A percentile compares a stretch with the other conserved stretches of the same genome.
phyloP scores from a whole-genome alignment of 2,329 filamentous ascomycete species.

The Thielaviopsis ethacetica region DNA sequence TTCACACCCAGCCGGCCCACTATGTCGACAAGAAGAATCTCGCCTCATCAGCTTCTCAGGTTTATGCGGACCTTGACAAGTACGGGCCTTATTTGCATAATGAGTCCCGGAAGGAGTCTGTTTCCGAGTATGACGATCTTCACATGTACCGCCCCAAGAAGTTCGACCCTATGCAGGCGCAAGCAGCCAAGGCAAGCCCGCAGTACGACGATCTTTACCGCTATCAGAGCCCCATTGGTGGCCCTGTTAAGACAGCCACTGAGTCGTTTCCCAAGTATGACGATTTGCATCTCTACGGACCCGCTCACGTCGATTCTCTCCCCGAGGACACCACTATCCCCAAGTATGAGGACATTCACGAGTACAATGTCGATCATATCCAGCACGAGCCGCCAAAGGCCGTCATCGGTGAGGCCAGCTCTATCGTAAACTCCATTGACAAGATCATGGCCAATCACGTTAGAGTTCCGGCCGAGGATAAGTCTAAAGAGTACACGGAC shows the following conservation, averaged over 20 bases:
- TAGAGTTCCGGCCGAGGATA: background rate
- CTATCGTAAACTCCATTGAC: constrained; percentile 22
- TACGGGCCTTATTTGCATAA: constrained; percentile 17
- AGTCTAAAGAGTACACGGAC: constrained; percentile 5
- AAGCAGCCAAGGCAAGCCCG: constrained; percentile 12
- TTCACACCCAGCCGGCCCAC: constrained; percentile 5
- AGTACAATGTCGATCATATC: constrained; percentile 21
- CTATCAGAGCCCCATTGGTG: constrained; percentile 20
- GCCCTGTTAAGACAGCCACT: constrained; percentile 18
- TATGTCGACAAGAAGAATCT: constrained; percentile 2
- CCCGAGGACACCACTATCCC: constrained; percentile 19
- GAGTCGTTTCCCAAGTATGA: constrained; percentile 21
- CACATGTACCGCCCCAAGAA: constrained; percentile 22
- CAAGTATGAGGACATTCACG: constrained; percentile 24
- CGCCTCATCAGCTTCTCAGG: background rate
- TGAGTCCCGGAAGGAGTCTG: constrained; percentile 9
- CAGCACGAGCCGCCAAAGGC: constrained; percentile 3
- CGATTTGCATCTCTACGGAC: constrained; percentile 24
- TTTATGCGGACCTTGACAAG: constrained; percentile 12
- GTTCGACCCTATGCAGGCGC: constrained; percentile 16
- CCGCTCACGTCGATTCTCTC: constrained; percentile 23
- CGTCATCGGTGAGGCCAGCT: constrained; percentile 1
- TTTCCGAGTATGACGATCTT: constrained; percentile 19
- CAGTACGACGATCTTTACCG: constrained; percentile 23
- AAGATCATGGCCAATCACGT: constrained; percentile 21